phyloP scores from a whole-genome alignment of 192 early-diverging fungal species.

The Spizellomyces sp. region DNA sequence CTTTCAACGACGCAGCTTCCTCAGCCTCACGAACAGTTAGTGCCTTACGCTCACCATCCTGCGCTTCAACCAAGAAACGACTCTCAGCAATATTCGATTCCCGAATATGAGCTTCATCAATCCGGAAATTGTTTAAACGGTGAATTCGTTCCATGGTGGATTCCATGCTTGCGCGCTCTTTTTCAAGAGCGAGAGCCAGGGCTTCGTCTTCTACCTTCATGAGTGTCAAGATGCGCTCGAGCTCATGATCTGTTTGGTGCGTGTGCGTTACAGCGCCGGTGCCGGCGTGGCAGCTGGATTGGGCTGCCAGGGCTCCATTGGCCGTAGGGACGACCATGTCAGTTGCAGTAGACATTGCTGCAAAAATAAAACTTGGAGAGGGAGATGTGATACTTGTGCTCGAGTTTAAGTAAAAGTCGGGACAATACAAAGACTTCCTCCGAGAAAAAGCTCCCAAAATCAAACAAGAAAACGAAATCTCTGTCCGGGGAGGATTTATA shows the following conservation, averaged over 20 bases:
- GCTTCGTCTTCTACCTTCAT: conserved; percentile 31
- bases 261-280: not conserved
- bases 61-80: conserved; percentile 18
- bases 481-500: too few relatives aligned
- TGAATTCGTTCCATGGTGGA: conserved; percentile 30
- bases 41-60: conserved; percentile 19
- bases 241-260: conserved; percentile 15
- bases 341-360: not conserved
- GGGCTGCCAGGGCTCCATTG: not conserved
- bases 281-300: not conserved
- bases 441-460: too few relatives aligned
- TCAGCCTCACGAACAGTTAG: conserved; percentile 17
- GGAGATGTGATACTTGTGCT: too few relatives aligned
- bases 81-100: conserved; percentile 38
- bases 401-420: too few relatives aligned
- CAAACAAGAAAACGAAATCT: too few relatives aligned
- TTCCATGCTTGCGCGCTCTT: conserved; percentile 23
- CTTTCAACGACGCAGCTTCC: conserved; percentile 29
- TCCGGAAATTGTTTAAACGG: conserved; percentile 40
- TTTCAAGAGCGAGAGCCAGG: conserved; percentile 24
- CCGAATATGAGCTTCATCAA: conserved; percentile 37
- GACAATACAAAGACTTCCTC: too few relatives aligned
- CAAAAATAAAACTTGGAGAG: not conserved
- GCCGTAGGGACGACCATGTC: not conserved
- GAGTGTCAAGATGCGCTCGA: conserved; percentile 16